These are phyloP conservation scores for grape (Vitis vinifera) DNA, from an alignment of 164 flowering plant species.

Conservation along the genomic window ASM3070453v1 NC_081818.1:474001-474500, in stretches of 20 bases:
- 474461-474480: conserved; percentile 12
- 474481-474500: conserved; percentile 2
- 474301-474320: too few species aligned
- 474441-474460: conserved; percentile 23
- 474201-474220: conserved; percentile 52
- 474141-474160: conserved; percentile 64
- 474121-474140: conserved; percentile 65
- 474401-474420: neutral
- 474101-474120: conserved; percentile 33
- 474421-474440: conserved; percentile 3
- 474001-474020: too few species aligned
- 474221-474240: conserved; percentile 44
- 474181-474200: conserved; percentile 65
- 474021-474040: neutral
- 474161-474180: conserved; percentile 64
- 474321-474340: too few species aligned
- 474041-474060: too few species aligned
- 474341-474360: too few species aligned
- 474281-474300: too few species aligned
- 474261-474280: too few species aligned
- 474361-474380: neutral
- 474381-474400: conserved; percentile 1
- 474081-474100: neutral
- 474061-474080: neutral
- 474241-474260: neutral